These are phyloP conservation scores for Hanseniaspora valbyensis DNA, from an alignment of 805 yeast species.

Conservation along the genomic window DNA sequence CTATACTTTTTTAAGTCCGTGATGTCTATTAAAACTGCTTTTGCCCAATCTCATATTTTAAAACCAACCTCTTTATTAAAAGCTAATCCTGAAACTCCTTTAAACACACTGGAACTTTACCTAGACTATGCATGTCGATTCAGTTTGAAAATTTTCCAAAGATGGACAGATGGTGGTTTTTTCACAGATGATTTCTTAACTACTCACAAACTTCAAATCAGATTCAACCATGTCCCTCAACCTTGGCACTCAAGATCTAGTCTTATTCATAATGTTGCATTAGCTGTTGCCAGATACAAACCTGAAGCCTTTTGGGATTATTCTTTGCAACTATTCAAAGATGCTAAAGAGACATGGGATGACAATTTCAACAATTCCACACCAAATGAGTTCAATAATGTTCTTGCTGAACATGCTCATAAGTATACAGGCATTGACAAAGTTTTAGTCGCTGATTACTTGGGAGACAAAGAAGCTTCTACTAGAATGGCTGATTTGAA, in stretches of 20 bases:
- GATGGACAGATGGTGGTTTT: conserved; percentile 41
- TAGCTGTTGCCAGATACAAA: conserved; percentile 52
- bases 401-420: conserved; percentile 42
- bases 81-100: conserved; percentile 11
- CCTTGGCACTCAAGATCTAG: conserved; percentile 82
- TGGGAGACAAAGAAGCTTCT: conserved; percentile 18
- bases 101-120: conserved; percentile 47
- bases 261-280: conserved; percentile 55
- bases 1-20: too few species aligned
- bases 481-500: conserved; percentile 50
- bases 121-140: conserved; percentile 73
- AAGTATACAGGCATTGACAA: conserved; percentile 31
- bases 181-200: conserved; percentile 39
- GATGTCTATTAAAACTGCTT: conserved; percentile 15
- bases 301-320: conserved; percentile 49
- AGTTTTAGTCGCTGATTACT: conserved; percentile 27
- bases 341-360: conserved; percentile 40
- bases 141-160: conserved; percentile 51
- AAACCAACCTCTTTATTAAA: conserved; percentile 2
- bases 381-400: conserved; percentile 45
- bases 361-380: conserved; percentile 49
- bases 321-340: conserved; percentile 44
- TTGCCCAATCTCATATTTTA: conserved; percentile 10
- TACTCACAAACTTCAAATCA: conserved; percentile 46
- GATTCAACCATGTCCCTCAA: conserved; percentile 66